Conservation (phyloP, 176 grass and related monocot species). For the Aechmea fasciata region DNA sequence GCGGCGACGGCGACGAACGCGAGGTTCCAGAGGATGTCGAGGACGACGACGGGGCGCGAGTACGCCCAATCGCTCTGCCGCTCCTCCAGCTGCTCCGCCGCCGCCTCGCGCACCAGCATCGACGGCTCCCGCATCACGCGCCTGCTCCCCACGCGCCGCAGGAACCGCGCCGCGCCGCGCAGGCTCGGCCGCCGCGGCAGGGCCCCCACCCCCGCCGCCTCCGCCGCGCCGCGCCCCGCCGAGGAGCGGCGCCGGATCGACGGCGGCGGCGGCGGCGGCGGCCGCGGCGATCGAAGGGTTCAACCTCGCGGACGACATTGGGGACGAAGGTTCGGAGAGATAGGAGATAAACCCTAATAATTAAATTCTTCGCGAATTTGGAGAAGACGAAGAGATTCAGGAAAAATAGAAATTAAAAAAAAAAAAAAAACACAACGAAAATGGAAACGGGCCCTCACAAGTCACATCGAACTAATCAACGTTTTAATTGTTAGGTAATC, state of each 20-base stretch:
- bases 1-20: conserved; percentile 55
- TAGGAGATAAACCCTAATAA: background rate
- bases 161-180: conserved; percentile 56
- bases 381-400: too few species aligned
- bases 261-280: background rate
- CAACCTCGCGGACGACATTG: background rate
- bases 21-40: conserved; percentile 78
- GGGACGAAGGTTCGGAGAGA: background rate
- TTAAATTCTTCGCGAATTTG: background rate
- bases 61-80: conserved; percentile 78
- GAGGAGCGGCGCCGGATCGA: conserved; percentile 2
- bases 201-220: background rate
- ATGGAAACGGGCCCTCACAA: too few species aligned
- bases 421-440: too few species aligned
- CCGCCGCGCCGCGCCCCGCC: background rate
- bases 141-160: conserved; percentile 55
- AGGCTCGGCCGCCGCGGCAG: conserved; percentile 12
- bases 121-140: conserved; percentile 73
- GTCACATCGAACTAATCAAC: too few species aligned
- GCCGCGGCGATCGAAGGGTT: background rate
- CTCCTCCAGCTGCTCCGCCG: conserved; percentile 59
- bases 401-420: too few species aligned
- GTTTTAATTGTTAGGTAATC: too few species aligned
- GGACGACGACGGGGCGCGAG: conserved; percentile 74
- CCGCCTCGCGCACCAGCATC: conserved; percentile 56